phyloP scores from a whole-genome alignment of 2,329 filamentous ascomycete species.

The Xylariales sp. region DNA sequence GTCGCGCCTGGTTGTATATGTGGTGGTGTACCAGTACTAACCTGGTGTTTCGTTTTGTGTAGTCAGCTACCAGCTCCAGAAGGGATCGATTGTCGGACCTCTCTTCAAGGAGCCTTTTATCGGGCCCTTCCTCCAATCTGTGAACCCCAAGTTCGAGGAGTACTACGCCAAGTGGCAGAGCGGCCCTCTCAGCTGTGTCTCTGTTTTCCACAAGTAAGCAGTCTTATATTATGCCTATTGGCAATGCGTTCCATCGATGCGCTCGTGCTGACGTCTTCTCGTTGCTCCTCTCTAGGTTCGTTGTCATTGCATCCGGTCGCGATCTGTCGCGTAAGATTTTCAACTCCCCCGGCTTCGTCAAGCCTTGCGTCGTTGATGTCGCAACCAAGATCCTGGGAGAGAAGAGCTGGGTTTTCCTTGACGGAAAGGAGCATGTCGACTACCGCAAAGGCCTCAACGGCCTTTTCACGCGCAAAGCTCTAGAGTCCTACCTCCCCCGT shows the following conservation, averaged over 20 bases:
- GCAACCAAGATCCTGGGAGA: slow-evolving; percentile 89
- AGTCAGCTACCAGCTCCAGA: slow-evolving; percentile 73
- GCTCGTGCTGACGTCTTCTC: too few species aligned
- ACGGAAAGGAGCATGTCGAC: slow-evolving; percentile 91
- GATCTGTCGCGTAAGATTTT: slow-evolving; percentile 96
- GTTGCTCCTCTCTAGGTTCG: slow-evolving; percentile 75
- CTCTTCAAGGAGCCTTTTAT: slow-evolving; percentile 79
- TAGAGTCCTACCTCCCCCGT: slow-evolving; percentile 83
- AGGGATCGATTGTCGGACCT: slow-evolving; percentile 73
- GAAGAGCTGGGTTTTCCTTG: slow-evolving; percentile 95
- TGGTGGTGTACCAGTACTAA: slow-evolving; percentile 7
- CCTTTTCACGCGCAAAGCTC: slow-evolving; percentile 86
- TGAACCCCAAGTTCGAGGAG: slow-evolving; percentile 86
- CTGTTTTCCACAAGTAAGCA: slow-evolving; percentile 95
- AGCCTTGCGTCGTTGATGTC: slow-evolving; percentile 93
- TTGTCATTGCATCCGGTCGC: slow-evolving; percentile 91
- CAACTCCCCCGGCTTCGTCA: slow-evolving; percentile 88
- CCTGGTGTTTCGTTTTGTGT: slow-evolving; percentile 9
- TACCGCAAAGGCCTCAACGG: slow-evolving; percentile 96
- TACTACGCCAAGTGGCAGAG: slow-evolving; percentile 93
- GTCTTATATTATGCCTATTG: slow-evolving; percentile 2
- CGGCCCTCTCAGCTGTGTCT: slow-evolving; percentile 90
- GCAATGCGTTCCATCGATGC: too few species aligned
- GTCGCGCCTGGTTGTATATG: neutral
- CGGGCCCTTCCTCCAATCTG: slow-evolving; percentile 89